A percentile compares a stretch with the other conserved stretches of the same genome.
Evolutionary conservation across 768 basidiomycete genomes (phyloP).

Genomic region (Hemileccinum impolitum): DNA sequence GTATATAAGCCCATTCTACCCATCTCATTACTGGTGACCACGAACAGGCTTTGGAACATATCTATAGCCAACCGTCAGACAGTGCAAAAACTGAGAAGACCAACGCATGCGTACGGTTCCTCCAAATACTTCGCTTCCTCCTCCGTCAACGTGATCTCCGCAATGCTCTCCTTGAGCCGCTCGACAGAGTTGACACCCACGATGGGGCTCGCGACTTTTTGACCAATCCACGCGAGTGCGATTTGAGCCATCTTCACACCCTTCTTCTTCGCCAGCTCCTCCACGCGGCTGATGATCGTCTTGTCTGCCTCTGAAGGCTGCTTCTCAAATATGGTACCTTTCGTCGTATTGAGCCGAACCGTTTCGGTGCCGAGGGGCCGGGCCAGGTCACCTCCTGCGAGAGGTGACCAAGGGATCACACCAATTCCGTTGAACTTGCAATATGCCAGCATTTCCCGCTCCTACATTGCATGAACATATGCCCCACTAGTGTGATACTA

Average conservation of each 20-base stretch:
- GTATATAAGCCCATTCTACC: neutral
- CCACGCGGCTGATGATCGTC: conserved; percentile 38
- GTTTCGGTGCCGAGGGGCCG: conserved; percentile 34
- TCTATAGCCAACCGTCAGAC: conserved; percentile 7
- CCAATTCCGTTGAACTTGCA: conserved; percentile 51
- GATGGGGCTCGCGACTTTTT: conserved; percentile 45
- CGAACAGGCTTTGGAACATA: conserved; percentile 20
- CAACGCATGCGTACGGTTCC: conserved; percentile 21
- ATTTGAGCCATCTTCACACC: conserved; percentile 51
- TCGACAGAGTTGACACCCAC: conserved; percentile 36
- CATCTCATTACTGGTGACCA: conserved; percentile 8
- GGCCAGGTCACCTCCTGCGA: conserved; percentile 39
- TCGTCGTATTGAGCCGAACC: conserved; percentile 7
- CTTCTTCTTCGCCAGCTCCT: conserved; percentile 41
- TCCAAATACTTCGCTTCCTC: conserved; percentile 33
- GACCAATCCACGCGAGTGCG: conserved; percentile 40
- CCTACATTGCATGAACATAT: conserved; percentile 25
- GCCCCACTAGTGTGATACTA: no score
- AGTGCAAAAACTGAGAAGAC: neutral
- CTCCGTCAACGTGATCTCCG: conserved; percentile 19
- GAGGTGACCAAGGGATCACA: conserved; percentile 48
- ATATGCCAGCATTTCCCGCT: conserved; percentile 44
- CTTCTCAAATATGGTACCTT: conserved; percentile 24
- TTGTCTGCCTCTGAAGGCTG: conserved; percentile 28
- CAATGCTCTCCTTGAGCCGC: conserved; percentile 30